phyloP scores from a whole-genome alignment of 495 filamentous ascomycete species.

The Hypoxylon fragiforme region DNA sequence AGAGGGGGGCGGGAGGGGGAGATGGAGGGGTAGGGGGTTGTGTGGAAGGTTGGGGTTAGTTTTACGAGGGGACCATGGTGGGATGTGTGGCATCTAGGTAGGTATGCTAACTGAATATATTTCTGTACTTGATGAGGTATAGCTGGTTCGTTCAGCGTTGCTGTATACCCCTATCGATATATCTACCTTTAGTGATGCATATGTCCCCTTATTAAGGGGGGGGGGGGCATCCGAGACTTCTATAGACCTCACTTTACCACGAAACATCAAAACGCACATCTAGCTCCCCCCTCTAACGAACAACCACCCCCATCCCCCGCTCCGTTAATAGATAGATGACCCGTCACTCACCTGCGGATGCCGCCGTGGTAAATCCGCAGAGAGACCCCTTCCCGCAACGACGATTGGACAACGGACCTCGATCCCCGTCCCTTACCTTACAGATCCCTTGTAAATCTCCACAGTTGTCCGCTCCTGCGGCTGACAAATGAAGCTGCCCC shows the following conservation, averaged over 20 bases:
- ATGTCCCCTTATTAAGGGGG: too few species aligned
- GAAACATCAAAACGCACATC: too few species aligned
- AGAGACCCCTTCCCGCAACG: slow-evolving; percentile 18
- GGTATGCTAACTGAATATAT: not conserved
- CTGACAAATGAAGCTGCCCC: slow-evolving; percentile 31
- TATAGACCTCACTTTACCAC: too few species aligned
- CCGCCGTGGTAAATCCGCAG: slow-evolving; percentile 8
- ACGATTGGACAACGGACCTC: slow-evolving; percentile 11
- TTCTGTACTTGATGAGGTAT: too few species aligned
- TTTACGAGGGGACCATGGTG: not conserved
- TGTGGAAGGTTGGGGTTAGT: slow-evolving; percentile 37
- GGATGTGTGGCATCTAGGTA: not conserved
- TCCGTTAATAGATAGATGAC: too few species aligned
- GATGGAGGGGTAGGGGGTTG: slow-evolving; percentile 42
- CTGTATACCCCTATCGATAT: too few species aligned
- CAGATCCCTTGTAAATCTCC: not conserved
- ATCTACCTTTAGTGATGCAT: too few species aligned
- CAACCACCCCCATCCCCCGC: too few species aligned
- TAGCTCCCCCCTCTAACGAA: too few species aligned
- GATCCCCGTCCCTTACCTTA: not conserved
- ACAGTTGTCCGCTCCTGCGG: slow-evolving; percentile 22
- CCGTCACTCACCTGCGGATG: too few species aligned
- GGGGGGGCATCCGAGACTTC: too few species aligned
- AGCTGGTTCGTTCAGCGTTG: too few species aligned
- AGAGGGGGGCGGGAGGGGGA: slow-evolving; percentile 48